Percentiles rank a stretch among this genome's conserved stretches.
Evolutionary conservation across 306 rosid species (phyloP).

Genomic region (Sphenostylis stenocarpa): DNA sequence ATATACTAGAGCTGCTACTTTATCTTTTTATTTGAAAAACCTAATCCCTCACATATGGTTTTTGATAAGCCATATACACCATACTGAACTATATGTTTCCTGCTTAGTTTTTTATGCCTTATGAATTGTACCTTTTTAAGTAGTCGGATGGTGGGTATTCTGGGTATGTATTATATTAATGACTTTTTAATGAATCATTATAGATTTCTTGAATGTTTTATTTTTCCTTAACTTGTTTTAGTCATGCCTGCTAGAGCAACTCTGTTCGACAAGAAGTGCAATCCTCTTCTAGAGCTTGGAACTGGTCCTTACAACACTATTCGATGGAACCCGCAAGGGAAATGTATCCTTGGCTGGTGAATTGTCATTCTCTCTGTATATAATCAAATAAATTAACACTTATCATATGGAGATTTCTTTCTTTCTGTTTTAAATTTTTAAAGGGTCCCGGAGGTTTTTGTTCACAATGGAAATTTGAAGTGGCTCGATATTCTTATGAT

Average conservation of each 20-base stretch:
- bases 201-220: conserved; percentile 28
- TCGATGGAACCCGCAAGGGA: conserved; percentile 92
- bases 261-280: conserved; percentile 91
- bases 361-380: conserved; percentile 27
- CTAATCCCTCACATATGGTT: conserved; percentile 11
- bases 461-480: neutral
- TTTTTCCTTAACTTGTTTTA: conserved; percentile 58
- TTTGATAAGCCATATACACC: neutral
- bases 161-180: conserved; percentile 11
- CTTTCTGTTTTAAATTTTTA: conserved; percentile 9
- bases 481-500: conserved; percentile 20
- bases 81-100: conserved; percentile 13
- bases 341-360: conserved; percentile 67
- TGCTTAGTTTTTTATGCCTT: conserved; percentile 21
- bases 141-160: conserved; percentile 9
- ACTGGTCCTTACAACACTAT: conserved; percentile 91
- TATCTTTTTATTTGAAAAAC: neutral
- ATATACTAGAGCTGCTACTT: neutral
- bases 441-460: neutral
- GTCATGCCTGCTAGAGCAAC: conserved; percentile 98
- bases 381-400: neutral
- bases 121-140: neutral
- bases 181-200: conserved; percentile 3
- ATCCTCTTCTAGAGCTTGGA: conserved; percentile 93
- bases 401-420: neutral